phyloP scores from a whole-genome alignment of 306 rosid species.

The Leucaena leucocephala region DNA sequence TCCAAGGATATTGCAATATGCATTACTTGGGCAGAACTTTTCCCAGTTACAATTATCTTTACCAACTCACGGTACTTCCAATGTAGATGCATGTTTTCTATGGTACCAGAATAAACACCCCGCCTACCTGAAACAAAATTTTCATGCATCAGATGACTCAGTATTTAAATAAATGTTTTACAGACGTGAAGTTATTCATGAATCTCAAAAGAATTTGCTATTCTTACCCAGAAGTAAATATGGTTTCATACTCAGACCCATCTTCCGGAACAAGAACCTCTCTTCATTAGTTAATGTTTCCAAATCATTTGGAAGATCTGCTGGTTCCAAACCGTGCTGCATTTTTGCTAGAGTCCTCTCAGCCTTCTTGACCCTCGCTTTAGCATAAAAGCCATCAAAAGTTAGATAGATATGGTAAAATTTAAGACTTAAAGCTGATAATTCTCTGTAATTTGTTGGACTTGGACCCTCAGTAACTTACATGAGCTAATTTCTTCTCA shows the following conservation, averaged over 20 bases:
- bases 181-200: slow-evolving; percentile 31
- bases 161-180: slow-evolving; percentile 5
- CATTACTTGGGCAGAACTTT: slow-evolving; percentile 68
- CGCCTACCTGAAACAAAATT: slow-evolving; percentile 70
- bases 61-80: slow-evolving; percentile 93
- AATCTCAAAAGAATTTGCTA: slow-evolving; percentile 14
- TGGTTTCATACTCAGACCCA: slow-evolving; percentile 92
- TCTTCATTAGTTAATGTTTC: slow-evolving; percentile 84
- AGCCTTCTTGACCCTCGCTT: slow-evolving; percentile 68
- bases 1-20: slow-evolving; percentile 86
- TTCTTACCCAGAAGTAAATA: slow-evolving; percentile 74
- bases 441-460: slow-evolving; percentile 29
- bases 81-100: slow-evolving; percentile 96
- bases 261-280: slow-evolving; percentile 82
- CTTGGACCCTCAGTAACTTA: slow-evolving; percentile 49
- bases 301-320: slow-evolving; percentile 83
- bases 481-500: slow-evolving; percentile 65
- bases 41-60: slow-evolving; percentile 78
- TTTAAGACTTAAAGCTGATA: slow-evolving; percentile 6
- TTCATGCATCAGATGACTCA: slow-evolving; percentile 26
- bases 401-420: slow-evolving; percentile 34
- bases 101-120: slow-evolving; percentile 81
- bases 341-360: slow-evolving; percentile 75
- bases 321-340: slow-evolving; percentile 65
- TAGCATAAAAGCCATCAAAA: slow-evolving; percentile 60